Percentiles rank a stretch among this genome's conserved stretches.
phyloP scores from a whole-genome alignment of 352 stramenopile genomes.

The Globisporangium paddicum region DNA sequence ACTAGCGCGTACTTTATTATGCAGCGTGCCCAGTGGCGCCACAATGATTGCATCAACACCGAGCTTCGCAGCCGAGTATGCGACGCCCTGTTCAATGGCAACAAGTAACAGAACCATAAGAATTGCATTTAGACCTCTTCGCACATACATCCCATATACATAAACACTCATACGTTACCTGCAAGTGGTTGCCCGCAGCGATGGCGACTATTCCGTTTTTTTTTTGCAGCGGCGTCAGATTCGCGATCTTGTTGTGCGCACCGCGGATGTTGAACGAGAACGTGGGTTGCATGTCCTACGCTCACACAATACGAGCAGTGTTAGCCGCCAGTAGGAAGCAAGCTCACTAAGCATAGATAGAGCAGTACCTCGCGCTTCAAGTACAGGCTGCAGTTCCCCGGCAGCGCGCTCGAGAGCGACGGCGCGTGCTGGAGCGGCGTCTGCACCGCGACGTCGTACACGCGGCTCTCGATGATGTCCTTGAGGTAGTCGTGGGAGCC shows the following conservation, averaged over 20 bases:
- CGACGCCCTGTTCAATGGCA: conserved; percentile 70
- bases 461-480: conserved; percentile 74
- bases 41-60: conserved; percentile 94
- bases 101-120: neutral
- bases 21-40: conserved; percentile 93
- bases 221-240: conserved; percentile 76
- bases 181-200: conserved; percentile 94
- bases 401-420: conserved; percentile 46
- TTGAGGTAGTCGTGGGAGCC: conserved; percentile 73
- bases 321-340: too few relatives aligned
- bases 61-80: conserved; percentile 92
- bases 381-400: conserved; percentile 60
- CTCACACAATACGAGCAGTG: neutral
- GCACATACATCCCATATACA: neutral
- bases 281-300: conserved; percentile 94
- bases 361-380: conserved; percentile 90
- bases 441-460: conserved; percentile 79
- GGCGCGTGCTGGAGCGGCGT: conserved; percentile 65
- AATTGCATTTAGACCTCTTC: neutral
- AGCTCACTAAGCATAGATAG: neutral
- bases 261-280: conserved; percentile 98
- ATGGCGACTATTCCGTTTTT: conserved; percentile 79
- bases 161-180: conserved; percentile 33
- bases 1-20: conserved; percentile 79
- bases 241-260: conserved; percentile 99